Evolutionary conservation across 2,329 filamentous ascomycete genomes (phyloP), one percentile per base, ranked within the genome.

Genomic region (Laburnicola sp.): DNA sequence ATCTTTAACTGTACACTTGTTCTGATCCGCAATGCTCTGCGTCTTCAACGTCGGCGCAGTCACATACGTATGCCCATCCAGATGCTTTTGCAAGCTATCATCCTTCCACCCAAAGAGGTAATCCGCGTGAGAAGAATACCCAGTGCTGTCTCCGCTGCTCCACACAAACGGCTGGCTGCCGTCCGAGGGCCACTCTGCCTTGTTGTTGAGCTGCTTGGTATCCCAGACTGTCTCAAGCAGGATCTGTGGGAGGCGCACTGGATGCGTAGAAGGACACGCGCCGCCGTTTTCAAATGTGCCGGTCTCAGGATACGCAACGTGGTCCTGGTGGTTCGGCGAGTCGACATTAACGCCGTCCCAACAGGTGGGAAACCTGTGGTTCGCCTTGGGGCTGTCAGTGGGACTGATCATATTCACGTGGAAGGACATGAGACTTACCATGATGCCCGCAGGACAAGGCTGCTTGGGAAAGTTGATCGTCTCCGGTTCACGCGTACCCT

Each of bases 101-200:
- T 71, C 75, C 62, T 80, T 75, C 78, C 78, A 80, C 49, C 78
- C 78, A 62, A 81, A 81, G 51, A 81, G 65, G 62, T 81, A 81
- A 65, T 81, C 78, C 23, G 64, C 66, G 53, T 70, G 66, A 5
- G 60, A 65, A 23, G 59, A 58, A 43, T 50, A 70, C 2, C 66
- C 66, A 10, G 57, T 62, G 30, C 43, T 54, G 43, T 70, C 66
- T 11, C 65, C 66, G 37, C 60, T 64, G 3, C 58, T 63, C 66
- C 66, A 70, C 0, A 67, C 59, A 44, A 70, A 70, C 10, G 66
- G 66, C 58, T 70, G 66, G 27, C 58, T 63, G 4, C 65, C 66
- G 44, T 70, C 66, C 0, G 51, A 48, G 2, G 66, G 65, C 66
- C 66, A 70, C 9, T 57, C 42, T 3, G 53, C 51, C 54, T 66